Evolutionary conservation across 108 stramenopile species (phyloP), one percentile per base, ranked within the genome.

Genomic region (Cylindrotheca fusiformis): DNA sequence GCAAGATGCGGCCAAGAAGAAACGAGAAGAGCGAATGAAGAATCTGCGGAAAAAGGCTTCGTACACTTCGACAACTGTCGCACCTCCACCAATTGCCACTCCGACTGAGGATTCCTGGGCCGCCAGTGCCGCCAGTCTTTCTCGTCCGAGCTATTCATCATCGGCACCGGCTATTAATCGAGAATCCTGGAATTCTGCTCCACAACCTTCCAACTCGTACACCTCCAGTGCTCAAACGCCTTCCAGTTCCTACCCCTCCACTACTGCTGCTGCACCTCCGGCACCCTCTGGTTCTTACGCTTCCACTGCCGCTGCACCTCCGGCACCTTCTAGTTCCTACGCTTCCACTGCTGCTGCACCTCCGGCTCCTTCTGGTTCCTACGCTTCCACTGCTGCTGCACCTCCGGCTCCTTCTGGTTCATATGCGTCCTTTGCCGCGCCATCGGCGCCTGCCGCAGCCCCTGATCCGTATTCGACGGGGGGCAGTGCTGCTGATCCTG

Each of bases 1-100:
- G 8, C 22, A 61, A 61, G 60, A 61, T 27, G 27, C 46, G 17
- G 30, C 50, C 52, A 21, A 17, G 17, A 32, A 52, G 32, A 63
- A 63, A 52, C 50, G 32, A 32, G 5, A 63, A 51, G 63, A 63
- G 25, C 63, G 63, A 23, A 52, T 63, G 36, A 33, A 20, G 20
- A 52, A 63, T 4, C 14, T 53, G 51, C 48, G 30, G 24, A 50
- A 31, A 33, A 52, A 24, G 31, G 63, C 57, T 14, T 23, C 33
- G 24, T 17, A 8, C 50, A 41, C 14, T 6, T 14, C 36, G 14
- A 10, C 36, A 14, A 14, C 50, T 5, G 50, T 22, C 4, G 50
- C 18, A n/a, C 50, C 50, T 19, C 18, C 50, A 51, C 50, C 50
- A 19, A 19, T 19, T 22, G 4, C 50, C 5, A 6, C 36, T 41